Base-by-base conservation (phyloP, 495 filamentous ascomycete genomes). In the Penicillium soppii region DNA sequence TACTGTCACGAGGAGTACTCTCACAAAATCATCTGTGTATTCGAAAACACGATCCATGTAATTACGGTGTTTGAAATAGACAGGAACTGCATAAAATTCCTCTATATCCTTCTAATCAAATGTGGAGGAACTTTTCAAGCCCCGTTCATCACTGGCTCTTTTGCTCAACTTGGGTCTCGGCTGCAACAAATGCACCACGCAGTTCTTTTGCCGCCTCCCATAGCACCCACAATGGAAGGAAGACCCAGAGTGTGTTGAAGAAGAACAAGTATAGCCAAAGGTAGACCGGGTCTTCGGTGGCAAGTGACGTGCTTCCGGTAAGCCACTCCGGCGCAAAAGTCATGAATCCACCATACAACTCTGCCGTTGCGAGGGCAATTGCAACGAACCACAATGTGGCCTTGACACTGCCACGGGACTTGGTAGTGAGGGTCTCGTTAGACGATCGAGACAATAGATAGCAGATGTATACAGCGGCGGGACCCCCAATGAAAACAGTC, bases 301-400 rank as follows among this genome's bases (percentile, higher is more conserved):
- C 85, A 57, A 97, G 76, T 67, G 90, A 90, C 52, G 81, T 66
- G 50, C 77, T 88, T 2, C 84, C 88, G 4, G 79, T 86, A 47
- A 97, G 68, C 92, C 91, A 97, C 73, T 97, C 92, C 12, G 92
- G 92, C 56, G 82, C 86, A 71, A 97, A 97, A 0, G 92, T 97
- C 89, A 97, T 97, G 65, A 87, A 96, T 77, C 89, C 91, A 30
- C 92, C 92, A 71, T 97, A 97, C 10, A 97, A 65, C 75, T 97
- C 92, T n/a, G 82, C 91, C 6, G 89, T 92, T n/a, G 92, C 92
- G 43, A 96, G 67, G 20, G 90, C 78, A 22, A 81, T 78, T 66
- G 90, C 85, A 60, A 82, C 75, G 53, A 92, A 80, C 77, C 83
- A 86, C 42, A 82, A 70, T 45, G 77, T 75, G n/a, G 74, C 77